Evolutionary conservation across 306 rosid genomes (phyloP).

Genomic region (Biancaea sappan): DNA sequence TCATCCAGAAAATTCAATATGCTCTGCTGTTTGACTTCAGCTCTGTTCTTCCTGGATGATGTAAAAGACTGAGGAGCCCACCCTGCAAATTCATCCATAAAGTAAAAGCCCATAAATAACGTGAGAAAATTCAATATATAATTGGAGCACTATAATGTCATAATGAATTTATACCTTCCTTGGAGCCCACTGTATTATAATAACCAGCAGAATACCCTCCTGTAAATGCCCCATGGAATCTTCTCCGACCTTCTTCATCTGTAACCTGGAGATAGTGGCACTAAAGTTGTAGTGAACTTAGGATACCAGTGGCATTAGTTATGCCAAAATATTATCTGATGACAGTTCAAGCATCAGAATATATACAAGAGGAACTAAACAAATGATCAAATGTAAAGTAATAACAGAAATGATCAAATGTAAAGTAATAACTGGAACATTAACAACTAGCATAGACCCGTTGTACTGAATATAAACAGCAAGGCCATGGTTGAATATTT

Average conservation of each 20-base stretch:
- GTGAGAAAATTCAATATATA: slow-evolving; percentile 8
- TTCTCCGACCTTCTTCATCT: slow-evolving; percentile 97
- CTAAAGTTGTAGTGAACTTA: neutral
- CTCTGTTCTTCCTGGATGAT: slow-evolving; percentile 92
- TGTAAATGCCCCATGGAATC: slow-evolving; percentile 96
- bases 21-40: slow-evolving; percentile 80
- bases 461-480: neutral
- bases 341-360: neutral
- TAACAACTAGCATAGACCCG: neutral
- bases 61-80: slow-evolving; percentile 92
- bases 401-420: neutral
- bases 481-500: neutral
- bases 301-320: neutral
- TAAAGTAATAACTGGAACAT: neutral
- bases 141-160: slow-evolving; percentile 10
- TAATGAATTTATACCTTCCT: slow-evolving; percentile 67
- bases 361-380: neutral
- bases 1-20: slow-evolving; percentile 88
- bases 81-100: slow-evolving; percentile 60
- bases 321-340: slow-evolving; percentile 9
- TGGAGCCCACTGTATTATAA: slow-evolving; percentile 86
- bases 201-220: slow-evolving; percentile 97
- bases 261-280: slow-evolving; percentile 60
- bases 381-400: neutral
- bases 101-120: slow-evolving; percentile 26